Base-by-base conservation (phyloP, 164 flowering plant genomes). In the Annona cherimola region DNA sequence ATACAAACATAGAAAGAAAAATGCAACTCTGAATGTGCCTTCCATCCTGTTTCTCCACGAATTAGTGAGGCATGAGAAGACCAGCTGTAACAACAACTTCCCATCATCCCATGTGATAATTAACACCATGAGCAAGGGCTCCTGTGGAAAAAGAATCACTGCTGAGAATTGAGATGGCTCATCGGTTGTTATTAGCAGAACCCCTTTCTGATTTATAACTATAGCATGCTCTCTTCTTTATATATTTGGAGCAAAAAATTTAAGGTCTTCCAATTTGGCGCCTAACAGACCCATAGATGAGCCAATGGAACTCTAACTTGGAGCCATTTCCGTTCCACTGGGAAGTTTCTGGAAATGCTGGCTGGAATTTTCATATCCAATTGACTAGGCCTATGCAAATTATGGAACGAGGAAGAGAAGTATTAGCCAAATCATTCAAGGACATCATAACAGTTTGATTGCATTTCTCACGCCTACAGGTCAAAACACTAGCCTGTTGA, bases 401-500 rank as follows among this genome's bases (percentile, higher is more conserved):
- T 3, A 42, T 6, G 26, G 20, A 19, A 66, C 3, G 16, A n/a
- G 26, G 6, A 66, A 42, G 20, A 42, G 45, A 42, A 43, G 68
- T 12, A 45, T 68, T 60, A 68, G 19, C 42, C 3, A 18, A 68
- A 68, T 19, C 20, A 39, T 46, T 45, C 61, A 4, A 68, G 26
- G 70, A 6, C 60, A 20, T 42, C n/a, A 5, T 8, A n/a, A n/a
- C n/a, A n/a, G n/a, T n/a, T n/a, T n/a, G n/a, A n/a, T n/a, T n/a
- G n/a, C n/a, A n/a, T n/a, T n/a, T n/a, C n/a, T n/a, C n/a, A n/a
- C n/a, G n/a, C n/a, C n/a, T n/a, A n/a, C 12, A 4, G 5, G 26
- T 46, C 45, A 5, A 5, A 39, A 26, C 46, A 66, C 9, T 26
- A 42, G 16, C 60, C 59, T 45, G 90, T 84, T 71, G 76, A 76